Evolutionary conservation across 192 early-diverging fungal species (phyloP).

Genomic region (Rhizoclosmatium globosum): DNA sequence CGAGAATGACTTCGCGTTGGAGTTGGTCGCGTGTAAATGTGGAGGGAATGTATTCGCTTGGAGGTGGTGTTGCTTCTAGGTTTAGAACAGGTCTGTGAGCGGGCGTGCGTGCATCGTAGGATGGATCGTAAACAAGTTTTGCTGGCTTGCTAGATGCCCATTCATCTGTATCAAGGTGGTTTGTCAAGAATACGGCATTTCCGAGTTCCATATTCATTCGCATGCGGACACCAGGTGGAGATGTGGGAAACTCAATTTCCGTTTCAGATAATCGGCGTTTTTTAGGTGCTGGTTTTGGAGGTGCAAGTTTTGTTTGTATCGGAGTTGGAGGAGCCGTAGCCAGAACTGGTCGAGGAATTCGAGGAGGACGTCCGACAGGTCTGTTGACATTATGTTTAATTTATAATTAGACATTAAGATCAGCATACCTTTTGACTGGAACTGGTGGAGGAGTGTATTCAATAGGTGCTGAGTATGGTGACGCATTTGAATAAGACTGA

Average conservation of each 20-base stretch:
- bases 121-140: neutral
- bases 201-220: slow-evolving; percentile 18
- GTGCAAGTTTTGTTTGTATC: neutral
- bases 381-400: neutral
- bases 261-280: neutral
- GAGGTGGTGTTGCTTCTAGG: neutral
- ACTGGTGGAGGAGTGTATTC: neutral
- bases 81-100: neutral
- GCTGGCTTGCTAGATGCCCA: neutral
- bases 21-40: slow-evolving; percentile 15
- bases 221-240: slow-evolving; percentile 8
- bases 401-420: no score
- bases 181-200: neutral
- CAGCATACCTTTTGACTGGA: neutral
- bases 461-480: neutral
- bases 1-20: slow-evolving; percentile 19
- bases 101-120: neutral
- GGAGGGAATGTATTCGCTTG: neutral
- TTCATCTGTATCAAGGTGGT: neutral
- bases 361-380: neutral
- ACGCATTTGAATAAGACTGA: no score
- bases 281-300: neutral
- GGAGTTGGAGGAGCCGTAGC: neutral
- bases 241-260: neutral
- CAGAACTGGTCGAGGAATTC: neutral